phyloP scores from a whole-genome alignment of 2,329 filamentous ascomycete species.

The Alternaria hordeiaustralica region DNA sequence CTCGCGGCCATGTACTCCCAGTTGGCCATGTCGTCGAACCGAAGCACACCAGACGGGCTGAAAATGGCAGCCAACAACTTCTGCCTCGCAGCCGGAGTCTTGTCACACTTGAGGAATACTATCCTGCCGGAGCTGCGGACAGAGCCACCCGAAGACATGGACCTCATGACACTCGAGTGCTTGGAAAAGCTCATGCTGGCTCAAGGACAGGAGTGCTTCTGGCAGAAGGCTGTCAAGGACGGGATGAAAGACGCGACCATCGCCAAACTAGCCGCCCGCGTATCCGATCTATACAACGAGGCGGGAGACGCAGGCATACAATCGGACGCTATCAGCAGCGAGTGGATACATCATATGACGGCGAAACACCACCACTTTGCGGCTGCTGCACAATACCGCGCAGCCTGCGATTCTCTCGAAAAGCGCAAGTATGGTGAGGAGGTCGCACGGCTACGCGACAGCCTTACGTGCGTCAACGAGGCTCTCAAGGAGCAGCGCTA shows the following conservation, averaged over 20 bases:
- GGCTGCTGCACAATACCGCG: conserved; percentile 90
- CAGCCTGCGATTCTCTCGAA: conserved; percentile 88
- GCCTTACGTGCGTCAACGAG: conserved; percentile 81
- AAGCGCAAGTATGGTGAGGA: conserved; percentile 96
- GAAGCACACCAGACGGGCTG: conserved; percentile 79
- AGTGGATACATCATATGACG: conserved; percentile 98
- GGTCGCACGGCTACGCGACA: conserved; percentile 83
- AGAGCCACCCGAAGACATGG: conserved; percentile 93
- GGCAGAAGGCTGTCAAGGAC: conserved; percentile 96
- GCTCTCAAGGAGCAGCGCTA: conserved; percentile 84
- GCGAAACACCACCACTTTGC: conserved; percentile 98
- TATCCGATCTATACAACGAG: conserved; percentile 87
- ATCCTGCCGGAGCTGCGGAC: conserved; percentile 84
- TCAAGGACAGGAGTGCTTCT: conserved; percentile 96
- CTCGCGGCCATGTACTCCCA: conserved; percentile 93
- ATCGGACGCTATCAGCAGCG: conserved; percentile 86
- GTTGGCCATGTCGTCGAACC: conserved; percentile 80
- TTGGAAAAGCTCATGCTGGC: conserved; percentile 84
- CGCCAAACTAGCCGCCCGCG: conserved; percentile 85
- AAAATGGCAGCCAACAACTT: conserved; percentile 91
- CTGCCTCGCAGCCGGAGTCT: conserved; percentile 82
- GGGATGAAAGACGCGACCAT: conserved; percentile 91
- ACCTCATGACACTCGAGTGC: conserved; percentile 82
- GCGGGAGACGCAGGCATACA: conserved; percentile 86
- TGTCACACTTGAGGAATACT: conserved; percentile 76